Evolutionary conservation across 2,329 filamentous ascomycete species (phyloP), one percentile per base, ranked within the genome.

Genomic region (Leptographium radiaticola): DNA sequence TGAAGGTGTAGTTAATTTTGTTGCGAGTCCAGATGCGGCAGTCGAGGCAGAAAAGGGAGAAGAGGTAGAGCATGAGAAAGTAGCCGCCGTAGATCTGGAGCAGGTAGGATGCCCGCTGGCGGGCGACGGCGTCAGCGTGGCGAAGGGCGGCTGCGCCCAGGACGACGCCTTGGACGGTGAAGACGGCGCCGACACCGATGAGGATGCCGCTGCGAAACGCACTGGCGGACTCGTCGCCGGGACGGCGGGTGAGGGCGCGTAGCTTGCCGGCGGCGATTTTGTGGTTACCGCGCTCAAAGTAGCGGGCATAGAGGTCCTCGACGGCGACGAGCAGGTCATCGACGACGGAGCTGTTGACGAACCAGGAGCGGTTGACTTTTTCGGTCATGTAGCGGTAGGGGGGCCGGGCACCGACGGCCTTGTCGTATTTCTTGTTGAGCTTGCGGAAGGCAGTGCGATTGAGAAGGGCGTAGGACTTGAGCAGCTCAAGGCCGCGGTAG

Each of bases 351-450:
- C 89, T 95, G 65, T 87, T 85, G 43, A 96, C 91, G 63, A 98
- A 98, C 77, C 87, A 89, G 1, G 90, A 80, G 58, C 85, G 84
- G 70, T 88, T 91, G 61, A 98, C 89, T 64, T 91, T 91, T 61
- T 96, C 90, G 36, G 84, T 84, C 79, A 96, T 87, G 67, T 91
- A 97, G 33, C 85, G 80, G 64, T 86, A 78, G 0, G 84, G 78
- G 0, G 88, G 88, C 12, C 85, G 79, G 43, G 89, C 84, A 61
- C 89, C 81, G 54, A 89, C 81, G 2, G 86, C 81, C 70, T 97
- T 98, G 74, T 97, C 90, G 66, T 94, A 97, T 69, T 98, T 98
- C 68, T 98, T 98, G 70, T 95, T 96, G 65, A 98, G 89, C 68
- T 98, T 98, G 36, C 90, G 84, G 64, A 97, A 97, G 0, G 89